phyloP scores from a whole-genome alignment of 1,284 basidiomycete species.

The Moniliella sp. region DNA sequence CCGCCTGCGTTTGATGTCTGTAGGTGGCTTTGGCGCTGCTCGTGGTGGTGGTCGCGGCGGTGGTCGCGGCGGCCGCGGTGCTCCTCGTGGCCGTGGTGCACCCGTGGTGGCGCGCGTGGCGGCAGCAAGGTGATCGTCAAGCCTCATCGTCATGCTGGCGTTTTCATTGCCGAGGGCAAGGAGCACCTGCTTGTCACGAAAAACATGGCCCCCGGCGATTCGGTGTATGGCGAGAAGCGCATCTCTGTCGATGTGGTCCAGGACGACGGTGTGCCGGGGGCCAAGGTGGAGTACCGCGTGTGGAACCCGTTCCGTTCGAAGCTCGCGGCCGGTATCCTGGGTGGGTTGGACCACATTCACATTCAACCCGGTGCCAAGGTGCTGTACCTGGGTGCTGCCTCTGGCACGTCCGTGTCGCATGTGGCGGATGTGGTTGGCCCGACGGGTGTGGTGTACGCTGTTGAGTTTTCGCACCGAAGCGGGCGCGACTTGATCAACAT shows the following conservation, averaged over 20 bases:
- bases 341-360: constrained; percentile 80
- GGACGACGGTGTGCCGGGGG: constrained; percentile 38
- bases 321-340: constrained; percentile 84
- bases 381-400: constrained; percentile 83
- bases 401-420: constrained; percentile 89
- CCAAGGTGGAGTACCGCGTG: constrained; percentile 84
- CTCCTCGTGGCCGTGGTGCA: no score
- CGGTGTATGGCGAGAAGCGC: constrained; percentile 86
- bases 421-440: constrained; percentile 95
- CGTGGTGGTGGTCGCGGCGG: constrained; percentile 12
- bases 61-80: constrained; percentile 23
- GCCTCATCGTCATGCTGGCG: constrained; percentile 77
- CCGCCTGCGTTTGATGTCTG: no score
- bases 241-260: constrained; percentile 46
- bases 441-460: constrained; percentile 87
- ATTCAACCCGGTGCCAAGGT: constrained; percentile 89
- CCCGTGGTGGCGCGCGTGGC: constrained; percentile 44
- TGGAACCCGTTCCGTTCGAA: constrained; percentile 99
- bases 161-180: constrained; percentile 46
- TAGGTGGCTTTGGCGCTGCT: constrained; percentile 7
- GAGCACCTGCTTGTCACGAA: constrained; percentile 92
- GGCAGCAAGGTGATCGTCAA: constrained; percentile 62
- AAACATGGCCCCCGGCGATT: constrained; percentile 88
- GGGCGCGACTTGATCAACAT: constrained; percentile 95
- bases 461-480: constrained; percentile 88